Evolutionary conservation across 2,329 filamentous ascomycete species (phyloP).

Genomic region (Diaporthe eres): DNA sequence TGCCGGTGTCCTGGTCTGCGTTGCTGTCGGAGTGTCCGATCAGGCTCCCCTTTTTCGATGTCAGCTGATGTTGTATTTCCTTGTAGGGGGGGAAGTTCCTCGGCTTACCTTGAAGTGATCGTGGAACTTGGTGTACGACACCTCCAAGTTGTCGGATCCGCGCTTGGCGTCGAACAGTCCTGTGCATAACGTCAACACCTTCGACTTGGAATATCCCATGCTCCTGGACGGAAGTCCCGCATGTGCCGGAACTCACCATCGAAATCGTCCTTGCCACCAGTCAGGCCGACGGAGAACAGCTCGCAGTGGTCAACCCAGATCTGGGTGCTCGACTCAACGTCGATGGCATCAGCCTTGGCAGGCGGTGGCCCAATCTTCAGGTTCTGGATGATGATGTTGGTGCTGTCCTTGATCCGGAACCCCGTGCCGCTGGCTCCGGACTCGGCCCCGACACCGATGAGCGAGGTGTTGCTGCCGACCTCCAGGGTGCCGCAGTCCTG

Average conservation of each 20-base stretch:
- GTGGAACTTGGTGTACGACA: constrained; percentile 48
- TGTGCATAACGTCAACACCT: background rate
- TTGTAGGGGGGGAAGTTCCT: no score
- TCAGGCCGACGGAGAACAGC: constrained; percentile 60
- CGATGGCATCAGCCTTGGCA: constrained; percentile 58
- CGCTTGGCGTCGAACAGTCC: constrained; percentile 69
- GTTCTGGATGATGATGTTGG: constrained; percentile 64
- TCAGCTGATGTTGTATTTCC: background rate
- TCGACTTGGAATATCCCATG: accelerated
- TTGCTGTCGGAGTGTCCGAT: constrained; percentile 74
- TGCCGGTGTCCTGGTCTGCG: constrained; percentile 55
- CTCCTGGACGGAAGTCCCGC: background rate
- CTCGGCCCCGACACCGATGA: background rate
- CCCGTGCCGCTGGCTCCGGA: constrained; percentile 18
- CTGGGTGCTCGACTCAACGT: constrained; percentile 53
- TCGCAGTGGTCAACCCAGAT: constrained; percentile 70
- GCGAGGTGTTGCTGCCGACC: constrained; percentile 22
- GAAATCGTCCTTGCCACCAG: constrained; percentile 70
- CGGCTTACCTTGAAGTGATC: constrained; percentile 68
- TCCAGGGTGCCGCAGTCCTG: background rate
- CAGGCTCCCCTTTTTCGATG: constrained; percentile 55
- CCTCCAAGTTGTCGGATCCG: constrained; percentile 63
- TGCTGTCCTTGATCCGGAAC: constrained; percentile 38
- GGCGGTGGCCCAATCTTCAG: constrained; percentile 54
- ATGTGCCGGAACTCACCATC: constrained; percentile 49